Evolutionary conservation across 2,329 filamentous ascomycete genomes (phyloP).

Genomic region (Colletotrichum brevisporum): DNA sequence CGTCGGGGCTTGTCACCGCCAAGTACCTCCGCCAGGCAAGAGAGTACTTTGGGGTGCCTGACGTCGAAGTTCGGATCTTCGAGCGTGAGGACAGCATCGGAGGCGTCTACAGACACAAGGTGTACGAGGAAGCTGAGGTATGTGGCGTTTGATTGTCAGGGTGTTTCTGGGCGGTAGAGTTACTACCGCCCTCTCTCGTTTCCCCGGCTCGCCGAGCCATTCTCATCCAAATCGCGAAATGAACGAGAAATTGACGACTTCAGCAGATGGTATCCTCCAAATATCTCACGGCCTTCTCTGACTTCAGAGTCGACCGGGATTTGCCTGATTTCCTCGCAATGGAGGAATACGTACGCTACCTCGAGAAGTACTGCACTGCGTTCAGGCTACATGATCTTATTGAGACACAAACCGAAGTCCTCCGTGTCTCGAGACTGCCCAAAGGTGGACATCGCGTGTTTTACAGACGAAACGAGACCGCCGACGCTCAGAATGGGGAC

Average conservation of each 20-base stretch:
- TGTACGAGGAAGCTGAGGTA: slow-evolving; percentile 64
- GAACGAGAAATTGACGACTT: no score
- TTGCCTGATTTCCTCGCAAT: slow-evolving; percentile 61
- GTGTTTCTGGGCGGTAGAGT: no score
- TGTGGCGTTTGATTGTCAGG: slow-evolving; percentile 4
- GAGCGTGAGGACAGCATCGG: slow-evolving; percentile 60
- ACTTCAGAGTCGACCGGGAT: slow-evolving; percentile 58
- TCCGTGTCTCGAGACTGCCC: slow-evolving; percentile 43
- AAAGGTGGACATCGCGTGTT: slow-evolving; percentile 7
- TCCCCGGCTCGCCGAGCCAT: no score
- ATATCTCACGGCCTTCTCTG: slow-evolving; percentile 65
- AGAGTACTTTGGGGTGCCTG: slow-evolving; percentile 52
- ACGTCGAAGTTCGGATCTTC: slow-evolving; percentile 60
- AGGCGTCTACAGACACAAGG: slow-evolving; percentile 62
- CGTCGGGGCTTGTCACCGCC: slow-evolving; percentile 58
- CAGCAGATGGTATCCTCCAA: slow-evolving; percentile 62
- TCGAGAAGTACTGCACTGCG: slow-evolving; percentile 55
- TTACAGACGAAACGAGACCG: slow-evolving; percentile 24
- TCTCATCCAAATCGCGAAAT: no score
- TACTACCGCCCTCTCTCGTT: no score
- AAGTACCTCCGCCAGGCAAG: slow-evolving; percentile 57
- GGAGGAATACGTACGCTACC: slow-evolving; percentile 57
- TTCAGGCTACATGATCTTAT: slow-evolving; percentile 57
- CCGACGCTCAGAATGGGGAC: neutral
- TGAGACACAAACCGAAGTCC: slow-evolving; percentile 50